phyloP scores from a whole-genome alignment of 106 monocot species.

The Narthecium ossifragum region DNA sequence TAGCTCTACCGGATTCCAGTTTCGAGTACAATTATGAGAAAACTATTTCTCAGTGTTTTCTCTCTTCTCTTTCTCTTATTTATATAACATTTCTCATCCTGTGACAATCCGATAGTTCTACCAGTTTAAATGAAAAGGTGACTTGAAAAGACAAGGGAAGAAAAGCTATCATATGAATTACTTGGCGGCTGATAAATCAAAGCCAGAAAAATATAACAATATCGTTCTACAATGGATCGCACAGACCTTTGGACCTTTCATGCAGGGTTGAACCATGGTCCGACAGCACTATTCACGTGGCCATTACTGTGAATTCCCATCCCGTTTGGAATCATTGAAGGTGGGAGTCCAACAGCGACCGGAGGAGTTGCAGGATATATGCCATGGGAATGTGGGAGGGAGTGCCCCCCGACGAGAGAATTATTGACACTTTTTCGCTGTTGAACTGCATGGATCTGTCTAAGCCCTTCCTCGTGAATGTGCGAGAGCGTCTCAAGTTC shows the following conservation, averaged over 20 bases:
- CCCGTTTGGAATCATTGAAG: constrained; percentile 37
- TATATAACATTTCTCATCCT: constrained; percentile 29
- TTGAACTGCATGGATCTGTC: constrained; percentile 53
- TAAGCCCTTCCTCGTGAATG: constrained; percentile 78
- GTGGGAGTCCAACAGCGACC: constrained; percentile 34
- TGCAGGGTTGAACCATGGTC: constrained; percentile 55
- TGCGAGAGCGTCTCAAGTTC: constrained; percentile 75
- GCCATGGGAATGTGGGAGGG: constrained; percentile 40
- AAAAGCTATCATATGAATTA: constrained; percentile 24
- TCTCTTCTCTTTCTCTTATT: constrained; percentile 22
- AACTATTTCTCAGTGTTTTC: constrained; percentile 3
- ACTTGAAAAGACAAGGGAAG: constrained; percentile 6
- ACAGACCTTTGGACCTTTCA: constrained; percentile 16
- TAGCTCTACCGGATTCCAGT: constrained; percentile 25
- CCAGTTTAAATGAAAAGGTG: constrained; percentile 27
- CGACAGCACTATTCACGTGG: constrained; percentile 33
- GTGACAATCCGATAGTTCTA: constrained; percentile 29
- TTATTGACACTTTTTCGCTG: constrained; percentile 37
- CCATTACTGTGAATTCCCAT: constrained; percentile 47
- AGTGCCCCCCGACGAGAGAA: constrained; percentile 24
- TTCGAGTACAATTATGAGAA: constrained; percentile 29
- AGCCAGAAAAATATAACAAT: constrained; percentile 16
- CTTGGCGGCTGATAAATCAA: constrained; percentile 22
- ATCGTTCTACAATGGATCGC: constrained; percentile 7
- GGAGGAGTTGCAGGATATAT: constrained; percentile 36